phyloP scores from a whole-genome alignment of 257 asterid species.

The Solanum peruvianum region DNA sequence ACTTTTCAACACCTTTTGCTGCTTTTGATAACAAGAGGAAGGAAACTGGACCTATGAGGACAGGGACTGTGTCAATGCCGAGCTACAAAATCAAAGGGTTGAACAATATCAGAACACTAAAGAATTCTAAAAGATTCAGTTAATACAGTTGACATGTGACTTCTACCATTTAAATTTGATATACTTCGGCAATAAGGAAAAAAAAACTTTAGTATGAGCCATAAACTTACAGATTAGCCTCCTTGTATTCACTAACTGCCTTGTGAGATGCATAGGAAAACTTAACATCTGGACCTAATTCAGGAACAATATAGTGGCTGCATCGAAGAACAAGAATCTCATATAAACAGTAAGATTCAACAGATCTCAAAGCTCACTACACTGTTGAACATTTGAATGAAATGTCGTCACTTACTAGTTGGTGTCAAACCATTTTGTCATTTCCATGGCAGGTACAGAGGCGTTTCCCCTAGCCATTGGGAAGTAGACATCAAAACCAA shows the following conservation, averaged over 20 bases:
- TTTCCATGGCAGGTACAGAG: slow-evolving; percentile 39
- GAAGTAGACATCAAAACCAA: slow-evolving; percentile 34
- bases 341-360: not conserved
- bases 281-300: slow-evolving; percentile 19
- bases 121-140: not conserved
- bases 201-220: not conserved
- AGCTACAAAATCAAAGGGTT: slow-evolving; percentile 13
- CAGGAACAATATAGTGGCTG: slow-evolving; percentile 35
- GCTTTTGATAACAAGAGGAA: slow-evolving; percentile 40
- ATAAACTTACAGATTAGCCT: slow-evolving; percentile 16
- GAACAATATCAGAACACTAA: not conserved
- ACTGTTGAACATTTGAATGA: not conserved
- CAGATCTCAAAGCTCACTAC: not conserved
- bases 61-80: slow-evolving; percentile 38
- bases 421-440: slow-evolving; percentile 51
- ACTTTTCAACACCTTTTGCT: slow-evolving; percentile 39
- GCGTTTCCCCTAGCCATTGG: slow-evolving; percentile 55
- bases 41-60: slow-evolving; percentile 40
- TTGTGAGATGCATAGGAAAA: slow-evolving; percentile 24
- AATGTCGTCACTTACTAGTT: slow-evolving; percentile 21
- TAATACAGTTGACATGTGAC: not conserved
- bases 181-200: not conserved
- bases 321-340: not conserved
- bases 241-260: slow-evolving; percentile 21
- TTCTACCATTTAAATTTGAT: not conserved